phyloP scores from a whole-genome alignment of 2,329 filamentous ascomycete genomes.

The Cordyceps farinosa region DNA sequence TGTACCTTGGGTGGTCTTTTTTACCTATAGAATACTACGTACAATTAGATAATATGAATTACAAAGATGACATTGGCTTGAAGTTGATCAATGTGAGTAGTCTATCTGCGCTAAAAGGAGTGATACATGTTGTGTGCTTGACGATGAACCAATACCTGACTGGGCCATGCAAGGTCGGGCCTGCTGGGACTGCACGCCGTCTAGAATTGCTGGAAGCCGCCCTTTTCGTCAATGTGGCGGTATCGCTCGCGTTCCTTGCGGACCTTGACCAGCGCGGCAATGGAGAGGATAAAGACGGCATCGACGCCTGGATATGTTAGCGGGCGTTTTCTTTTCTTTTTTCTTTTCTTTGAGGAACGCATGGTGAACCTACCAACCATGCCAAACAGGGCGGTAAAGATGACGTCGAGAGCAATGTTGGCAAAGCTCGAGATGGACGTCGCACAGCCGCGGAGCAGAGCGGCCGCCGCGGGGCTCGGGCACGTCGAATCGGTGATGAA shows the following conservation, averaged over 20 bases:
- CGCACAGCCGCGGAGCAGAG: conserved; percentile 66
- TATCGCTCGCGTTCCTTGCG: conserved; percentile 77
- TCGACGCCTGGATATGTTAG: conserved; percentile 50
- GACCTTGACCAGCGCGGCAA: conserved; percentile 74
- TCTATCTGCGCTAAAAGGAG: background rate
- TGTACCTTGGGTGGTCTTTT: background rate
- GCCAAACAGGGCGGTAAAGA: conserved; percentile 78
- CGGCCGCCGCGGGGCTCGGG: conserved; percentile 65
- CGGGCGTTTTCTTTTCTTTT: background rate
- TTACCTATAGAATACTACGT: background rate
- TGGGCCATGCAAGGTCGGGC: background rate
- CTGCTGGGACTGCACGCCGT: conserved; percentile 28
- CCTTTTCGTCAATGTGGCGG: conserved; percentile 78
- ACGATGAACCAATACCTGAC: background rate
- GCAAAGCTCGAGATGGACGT: conserved; percentile 63
- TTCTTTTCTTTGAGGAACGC: too few relatives aligned
- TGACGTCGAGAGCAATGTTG: conserved; percentile 67
- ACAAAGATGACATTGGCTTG: background rate
- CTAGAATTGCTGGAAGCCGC: conserved; percentile 42
- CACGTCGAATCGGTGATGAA: conserved; percentile 69
- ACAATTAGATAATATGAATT: conserved; percentile 13
- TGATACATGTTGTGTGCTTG: background rate
- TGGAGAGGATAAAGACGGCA: conserved; percentile 63
- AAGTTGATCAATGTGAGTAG: background rate
- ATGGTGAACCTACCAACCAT: conserved; percentile 57